phyloP scores from a whole-genome alignment of 192 early-diverging fungal species.

The Allomyces javanicus region DNA sequence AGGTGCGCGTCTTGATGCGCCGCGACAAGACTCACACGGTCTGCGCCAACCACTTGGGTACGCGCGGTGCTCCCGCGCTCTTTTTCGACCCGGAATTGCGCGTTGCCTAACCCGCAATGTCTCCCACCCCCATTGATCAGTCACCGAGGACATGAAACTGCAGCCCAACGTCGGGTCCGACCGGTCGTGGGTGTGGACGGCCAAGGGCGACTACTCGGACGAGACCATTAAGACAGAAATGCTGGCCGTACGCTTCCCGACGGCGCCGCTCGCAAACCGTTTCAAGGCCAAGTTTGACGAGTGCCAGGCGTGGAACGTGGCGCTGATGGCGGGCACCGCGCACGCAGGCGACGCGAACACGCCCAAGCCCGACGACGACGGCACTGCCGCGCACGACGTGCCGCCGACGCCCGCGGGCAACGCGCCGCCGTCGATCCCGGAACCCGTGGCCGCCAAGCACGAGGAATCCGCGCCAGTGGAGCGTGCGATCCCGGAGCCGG shows the following conservation, averaged over 20 bases:
- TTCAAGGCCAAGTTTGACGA: slow-evolving; percentile 76
- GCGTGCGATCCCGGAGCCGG: too few relatives aligned
- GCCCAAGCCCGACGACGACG: background rate
- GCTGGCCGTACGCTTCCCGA: slow-evolving; percentile 89
- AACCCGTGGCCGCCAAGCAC: too few relatives aligned
- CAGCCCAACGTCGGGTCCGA: slow-evolving; percentile 92
- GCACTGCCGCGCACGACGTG: background rate
- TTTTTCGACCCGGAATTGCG: too few relatives aligned
- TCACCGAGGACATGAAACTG: slow-evolving; percentile 72
- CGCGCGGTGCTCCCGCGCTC: too few relatives aligned
- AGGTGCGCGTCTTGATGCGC: slow-evolving; percentile 91
- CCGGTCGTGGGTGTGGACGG: slow-evolving; percentile 97
- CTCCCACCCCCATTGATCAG: too few relatives aligned
- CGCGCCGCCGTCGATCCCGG: too few relatives aligned
- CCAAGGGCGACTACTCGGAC: slow-evolving; percentile 73
- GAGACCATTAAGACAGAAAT: slow-evolving; percentile 59
- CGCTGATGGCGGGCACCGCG: slow-evolving; percentile 11
- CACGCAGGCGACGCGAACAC: background rate
- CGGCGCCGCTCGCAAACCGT: slow-evolving; percentile 75
- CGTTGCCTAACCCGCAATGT: too few relatives aligned
- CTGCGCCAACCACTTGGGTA: slow-evolving; percentile 91
- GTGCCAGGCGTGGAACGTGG: slow-evolving; percentile 32
- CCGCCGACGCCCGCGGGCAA: too few relatives aligned
- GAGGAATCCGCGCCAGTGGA: too few relatives aligned
- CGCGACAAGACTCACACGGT: slow-evolving; percentile 98